Base-by-base conservation (phyloP, 2,329 filamentous ascomycete species). In the Botrytis tulipae region DNA sequence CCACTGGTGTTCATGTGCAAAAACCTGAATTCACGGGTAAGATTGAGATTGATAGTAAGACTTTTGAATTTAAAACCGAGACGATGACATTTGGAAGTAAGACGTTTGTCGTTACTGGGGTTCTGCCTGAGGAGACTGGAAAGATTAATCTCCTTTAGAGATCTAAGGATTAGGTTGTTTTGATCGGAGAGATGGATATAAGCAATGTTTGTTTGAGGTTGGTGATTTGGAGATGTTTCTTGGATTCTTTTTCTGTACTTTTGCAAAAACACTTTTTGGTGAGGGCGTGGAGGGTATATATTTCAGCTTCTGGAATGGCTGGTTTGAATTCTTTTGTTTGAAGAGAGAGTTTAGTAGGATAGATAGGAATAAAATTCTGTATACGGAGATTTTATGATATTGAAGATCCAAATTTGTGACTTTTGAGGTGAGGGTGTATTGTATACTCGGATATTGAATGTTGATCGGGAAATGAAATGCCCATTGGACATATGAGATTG, bases 71-170 rank as follows among this genome's bases (percentile, higher is more conserved):
- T 3, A 68, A 68, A 8, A 68, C 46, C 29, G 46, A 54, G 16
- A 68, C 46, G 6, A 51, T 68, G 46, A 54, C 25, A 1, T 54
- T 68, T 68, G 65, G 65, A 29, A 68, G 29, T 20, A 68, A 40
- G 46, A 37, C 35, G 4, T 68, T 54, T 40, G 14, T 9, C n/a
- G 25, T 68, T 29, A 54, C 25, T 29, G 65, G 65, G 32, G 65
- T 54, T 68, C 35, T 40, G 18, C 46, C 65, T 29, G 65, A 68
- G 35, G 46, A 10, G 46, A 68, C 65, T 22, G 46, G 35, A 42
- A 54, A 8, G 7, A 3, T 37, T 40, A 10, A 29, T 29, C 1
- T 37, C 1, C 32, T 54, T 68, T 35, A 42, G 25, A 48, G n/a
- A 25, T 16, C 2, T 22, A 10, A 54, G 1, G 12, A 40, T 54